Base-by-base conservation (phyloP, 2,329 filamentous ascomycete species). In the Hypomyces perniciosus region DNA sequence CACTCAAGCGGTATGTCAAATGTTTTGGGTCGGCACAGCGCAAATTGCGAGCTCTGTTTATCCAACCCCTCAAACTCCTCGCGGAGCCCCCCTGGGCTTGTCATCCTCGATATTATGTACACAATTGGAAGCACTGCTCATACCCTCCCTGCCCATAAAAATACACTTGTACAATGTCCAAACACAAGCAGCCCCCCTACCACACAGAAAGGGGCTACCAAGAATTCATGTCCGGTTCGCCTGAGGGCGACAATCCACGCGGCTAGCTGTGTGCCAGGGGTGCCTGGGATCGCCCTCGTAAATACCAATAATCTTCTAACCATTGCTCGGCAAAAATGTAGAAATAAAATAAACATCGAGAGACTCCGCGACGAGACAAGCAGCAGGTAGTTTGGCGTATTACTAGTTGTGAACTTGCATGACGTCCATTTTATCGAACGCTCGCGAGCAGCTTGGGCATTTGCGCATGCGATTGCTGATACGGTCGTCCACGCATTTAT, bases 391-490 rank as follows among this genome's bases (percentile, higher is more conserved):
- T 5, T 20, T 34, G 13, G 44, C 8, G 13, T 44, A 28, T 3
- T 5, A 13, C 61, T 59, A 73, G 55, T 72, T 69, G 64, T 86
- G 83, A 45, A 83, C 80, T 26, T 79, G 72, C 89, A 96, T 95
- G 55, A 90, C 83, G 66, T 99, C 93, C 69, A 87, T 87, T 66
- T 83, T 87, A 62, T 95, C 92, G 66, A 99, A 99, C 4, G 89
- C 84, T 69, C 87, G 88, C 62, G 87, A 90, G 75, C 95, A 99
- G 60, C 89, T 92, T 3, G 93, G 93, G 64, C 93, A 99, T 69
- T 97, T 97, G 59, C 93, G 82, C 72, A 92, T 91, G 34, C 93
- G 87, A 63, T 93, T 95, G 42, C 83, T 83, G 55, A 96, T 84
- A 51, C 93, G 85, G 62, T 95, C 87, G 57, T 96, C 89, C 27